Evolutionary conservation across 1,139 yeast genomes (phyloP).

Genomic region (Candida glucosophila): DNA sequence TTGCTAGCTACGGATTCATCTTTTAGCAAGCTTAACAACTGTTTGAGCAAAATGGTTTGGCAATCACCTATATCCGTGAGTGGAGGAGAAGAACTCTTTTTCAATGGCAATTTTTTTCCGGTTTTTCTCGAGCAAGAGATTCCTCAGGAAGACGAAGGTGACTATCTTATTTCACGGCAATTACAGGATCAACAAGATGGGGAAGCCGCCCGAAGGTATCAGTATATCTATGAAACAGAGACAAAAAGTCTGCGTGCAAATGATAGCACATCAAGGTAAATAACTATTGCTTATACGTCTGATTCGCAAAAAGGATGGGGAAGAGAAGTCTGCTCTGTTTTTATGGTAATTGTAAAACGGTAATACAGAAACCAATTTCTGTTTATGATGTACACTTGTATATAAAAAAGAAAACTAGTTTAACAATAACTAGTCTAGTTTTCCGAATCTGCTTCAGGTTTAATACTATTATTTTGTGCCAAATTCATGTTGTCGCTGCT

Average conservation of each 20-base stretch:
- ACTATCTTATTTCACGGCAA: slow-evolving; percentile 38
- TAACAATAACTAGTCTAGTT: too few relatives aligned
- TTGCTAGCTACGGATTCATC: slow-evolving; percentile 68
- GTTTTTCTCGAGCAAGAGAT: slow-evolving; percentile 16
- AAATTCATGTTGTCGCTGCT: slow-evolving; percentile 2
- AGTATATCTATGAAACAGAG: neutral
- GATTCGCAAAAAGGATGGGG: too few relatives aligned
- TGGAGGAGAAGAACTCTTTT: slow-evolving; percentile 62
- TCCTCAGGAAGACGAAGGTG: slow-evolving; percentile 17
- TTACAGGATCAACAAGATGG: slow-evolving; percentile 61
- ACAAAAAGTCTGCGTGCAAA: too few relatives aligned
- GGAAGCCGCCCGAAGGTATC: slow-evolving; percentile 41
- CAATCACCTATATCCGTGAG: slow-evolving; percentile 57
- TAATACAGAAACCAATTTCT: too few relatives aligned
- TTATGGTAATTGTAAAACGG: too few relatives aligned
- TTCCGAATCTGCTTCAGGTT: slow-evolving; percentile 3
- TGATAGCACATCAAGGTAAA: slow-evolving; percentile 1
- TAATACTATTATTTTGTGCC: slow-evolving; percentile 3
- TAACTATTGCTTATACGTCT: slow-evolving; percentile 2
- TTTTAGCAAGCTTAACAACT: slow-evolving; percentile 20
- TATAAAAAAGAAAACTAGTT: too few relatives aligned
- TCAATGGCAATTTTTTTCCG: slow-evolving; percentile 51
- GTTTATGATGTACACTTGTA: too few relatives aligned
- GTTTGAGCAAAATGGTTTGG: slow-evolving; percentile 56
- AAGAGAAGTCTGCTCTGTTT: too few relatives aligned